phyloP scores from a whole-genome alignment of 139 green algal genomes.

The Picochlorum sp. region DNA sequence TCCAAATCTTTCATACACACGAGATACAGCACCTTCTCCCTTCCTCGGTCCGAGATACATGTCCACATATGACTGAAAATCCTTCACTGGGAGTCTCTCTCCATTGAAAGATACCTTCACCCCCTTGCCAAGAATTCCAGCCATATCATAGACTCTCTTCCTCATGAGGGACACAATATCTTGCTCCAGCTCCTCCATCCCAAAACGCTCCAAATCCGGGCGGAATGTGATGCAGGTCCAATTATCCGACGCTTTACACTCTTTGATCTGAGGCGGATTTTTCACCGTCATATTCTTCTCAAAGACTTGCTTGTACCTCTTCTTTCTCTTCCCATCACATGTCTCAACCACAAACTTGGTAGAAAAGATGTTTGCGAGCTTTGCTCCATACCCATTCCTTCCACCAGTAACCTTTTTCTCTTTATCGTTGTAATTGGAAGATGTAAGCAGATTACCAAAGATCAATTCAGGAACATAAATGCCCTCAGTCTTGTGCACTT shows the following conservation, averaged over 20 bases:
- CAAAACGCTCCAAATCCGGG: conserved; percentile 87
- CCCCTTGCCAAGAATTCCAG: conserved; percentile 84
- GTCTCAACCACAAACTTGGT: conserved; percentile 95
- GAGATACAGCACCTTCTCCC: conserved; percentile 39
- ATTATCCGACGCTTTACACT: conserved; percentile 86
- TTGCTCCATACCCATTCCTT: conserved; percentile 96
- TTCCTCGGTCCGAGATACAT: conserved; percentile 81
- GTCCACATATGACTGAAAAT: conserved; percentile 90
- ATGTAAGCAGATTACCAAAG: conserved; percentile 97
- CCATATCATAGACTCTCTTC: conserved; percentile 94
- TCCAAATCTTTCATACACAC: conserved; percentile 81
- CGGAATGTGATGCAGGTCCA: conserved; percentile 95
- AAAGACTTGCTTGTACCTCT: conserved; percentile 85
- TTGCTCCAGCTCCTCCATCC: conserved; percentile 64
- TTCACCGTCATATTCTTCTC: conserved; percentile 73
- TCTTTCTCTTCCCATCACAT: conserved; percentile 71
- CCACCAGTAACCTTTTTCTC: conserved; percentile 98
- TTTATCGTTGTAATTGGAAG: conserved; percentile 97
- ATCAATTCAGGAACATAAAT: conserved; percentile 98
- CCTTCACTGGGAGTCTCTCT: conserved; percentile 67
- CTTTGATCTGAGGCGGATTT: conserved; percentile 63
- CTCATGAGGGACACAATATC: conserved; percentile 80
- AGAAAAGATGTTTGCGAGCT: conserved; percentile 99
- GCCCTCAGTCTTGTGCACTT: conserved; percentile 89
- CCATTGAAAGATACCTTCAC: conserved; percentile 93